Conservation (phyloP, 176 grass and related monocot genomes). For the Pharus latifolius region DNA sequence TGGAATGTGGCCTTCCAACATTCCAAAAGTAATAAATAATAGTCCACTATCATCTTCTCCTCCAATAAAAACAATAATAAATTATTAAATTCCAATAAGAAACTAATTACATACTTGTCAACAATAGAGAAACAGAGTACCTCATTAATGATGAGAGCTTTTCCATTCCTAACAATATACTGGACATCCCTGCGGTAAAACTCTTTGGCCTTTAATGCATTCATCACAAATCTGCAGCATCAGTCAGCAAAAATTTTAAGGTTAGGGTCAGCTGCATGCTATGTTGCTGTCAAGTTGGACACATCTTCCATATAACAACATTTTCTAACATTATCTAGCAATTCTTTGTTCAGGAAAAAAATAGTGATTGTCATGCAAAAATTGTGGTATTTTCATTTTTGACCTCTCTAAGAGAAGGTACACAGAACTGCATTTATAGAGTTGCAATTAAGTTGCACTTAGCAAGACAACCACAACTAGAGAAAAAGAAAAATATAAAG, state of each 20-base stretch:
- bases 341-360: too few relatives aligned
- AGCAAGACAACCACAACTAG: constrained; percentile 1
- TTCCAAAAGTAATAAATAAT: not conserved
- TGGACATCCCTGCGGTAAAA: constrained; percentile 90
- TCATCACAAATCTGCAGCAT: constrained; percentile 78
- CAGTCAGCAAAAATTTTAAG: not conserved
- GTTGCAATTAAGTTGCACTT: not conserved
- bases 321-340: constrained; percentile 8
- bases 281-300: constrained; percentile 6
- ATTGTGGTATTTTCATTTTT: not conserved
- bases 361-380: not conserved
- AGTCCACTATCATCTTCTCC: too few relatives aligned
- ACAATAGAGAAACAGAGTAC: constrained; percentile 16
- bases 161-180: constrained; percentile 88
- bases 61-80: not conserved
- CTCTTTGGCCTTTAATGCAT: constrained; percentile 92
- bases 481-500: constrained; percentile 12
- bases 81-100: not conserved
- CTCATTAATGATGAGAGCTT: constrained; percentile 94
- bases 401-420: not conserved
- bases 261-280: not conserved
- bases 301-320: not conserved
- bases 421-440: not conserved
- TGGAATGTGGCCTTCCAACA: not conserved
- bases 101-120: not conserved